A percentile compares a stretch with the other conserved stretches of the same genome.
phyloP scores from a whole-genome alignment of 2,329 filamentous ascomycete species.

The Endoconidiophora polonica region DNA sequence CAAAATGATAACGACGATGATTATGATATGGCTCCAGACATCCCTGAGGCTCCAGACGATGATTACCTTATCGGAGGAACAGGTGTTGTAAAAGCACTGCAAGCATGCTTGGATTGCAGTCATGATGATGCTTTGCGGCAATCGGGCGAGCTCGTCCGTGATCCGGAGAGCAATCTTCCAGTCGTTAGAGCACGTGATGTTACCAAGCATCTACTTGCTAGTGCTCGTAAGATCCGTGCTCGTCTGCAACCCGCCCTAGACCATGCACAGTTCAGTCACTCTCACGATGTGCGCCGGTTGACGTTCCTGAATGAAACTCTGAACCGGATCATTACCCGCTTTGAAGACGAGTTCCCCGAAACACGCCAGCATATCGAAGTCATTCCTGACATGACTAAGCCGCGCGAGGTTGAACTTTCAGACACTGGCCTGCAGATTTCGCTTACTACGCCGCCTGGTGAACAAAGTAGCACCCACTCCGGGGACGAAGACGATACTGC shows the following conservation, averaged over 20 bases:
- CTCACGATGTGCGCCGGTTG: slow-evolving; percentile 65
- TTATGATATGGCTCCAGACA: slow-evolving; percentile 25
- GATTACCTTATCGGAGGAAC: slow-evolving; percentile 94
- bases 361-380: slow-evolving; percentile 28
- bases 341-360: slow-evolving; percentile 92
- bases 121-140: slow-evolving; percentile 37
- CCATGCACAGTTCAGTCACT: slow-evolving; percentile 51
- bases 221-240: slow-evolving; percentile 73
- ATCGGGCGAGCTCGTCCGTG: neutral
- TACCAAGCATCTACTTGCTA: slow-evolving; percentile 75
- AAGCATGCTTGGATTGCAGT: slow-evolving; percentile 61
- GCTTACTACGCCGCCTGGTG: slow-evolving; percentile 19
- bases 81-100: slow-evolving; percentile 83
- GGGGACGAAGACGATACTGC: slow-evolving; percentile 34
- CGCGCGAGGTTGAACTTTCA: slow-evolving; percentile 4
- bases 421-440: slow-evolving; percentile 15
- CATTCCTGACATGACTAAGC: neutral
- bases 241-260: slow-evolving; percentile 70
- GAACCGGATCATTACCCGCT: slow-evolving; percentile 80
- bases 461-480: slow-evolving; percentile 24
- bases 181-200: slow-evolving; percentile 69
- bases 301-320: slow-evolving; percentile 79
- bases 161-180: slow-evolving; percentile 2
- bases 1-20: slow-evolving; percentile 37
- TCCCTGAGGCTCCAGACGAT: slow-evolving; percentile 54